Evolutionary conservation across 169 alveolate genomes (phyloP).

Genomic region (Theileria parva): DNA sequence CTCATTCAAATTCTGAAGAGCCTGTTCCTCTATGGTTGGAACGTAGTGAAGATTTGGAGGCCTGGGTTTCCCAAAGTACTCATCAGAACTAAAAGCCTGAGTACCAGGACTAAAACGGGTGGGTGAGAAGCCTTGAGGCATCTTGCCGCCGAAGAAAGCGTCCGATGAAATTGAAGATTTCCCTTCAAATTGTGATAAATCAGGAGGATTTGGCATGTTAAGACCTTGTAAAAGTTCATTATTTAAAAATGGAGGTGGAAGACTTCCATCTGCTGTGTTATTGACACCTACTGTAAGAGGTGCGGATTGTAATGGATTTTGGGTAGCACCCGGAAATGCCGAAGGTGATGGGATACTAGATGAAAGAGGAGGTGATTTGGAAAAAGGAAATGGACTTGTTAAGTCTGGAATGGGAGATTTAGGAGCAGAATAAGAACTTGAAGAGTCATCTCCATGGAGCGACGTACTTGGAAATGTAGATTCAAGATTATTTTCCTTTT

Average conservation of each 20-base stretch:
- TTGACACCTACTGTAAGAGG: background rate
- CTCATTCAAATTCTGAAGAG: constrained; percentile 71
- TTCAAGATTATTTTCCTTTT: constrained; percentile 5
- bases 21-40: constrained; percentile 71
- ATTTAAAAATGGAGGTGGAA: background rate
- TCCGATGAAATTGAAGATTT: constrained; percentile 71
- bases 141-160: constrained; percentile 67
- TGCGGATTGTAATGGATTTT: background rate
- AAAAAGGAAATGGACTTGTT: background rate
- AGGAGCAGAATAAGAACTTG: background rate
- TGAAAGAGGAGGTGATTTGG: background rate
- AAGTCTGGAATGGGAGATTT: background rate
- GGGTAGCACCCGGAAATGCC: background rate
- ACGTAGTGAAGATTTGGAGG: constrained; percentile 32
- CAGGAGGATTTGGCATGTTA: constrained; percentile 23
- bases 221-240: background rate
- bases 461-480: background rate
- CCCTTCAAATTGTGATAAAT: constrained; percentile 70
- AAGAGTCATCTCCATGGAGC: background rate
- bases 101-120: background rate
- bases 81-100: constrained; percentile 68
- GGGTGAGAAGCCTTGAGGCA: constrained; percentile 22
- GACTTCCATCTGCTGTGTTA: background rate
- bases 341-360: background rate
- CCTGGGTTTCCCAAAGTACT: constrained; percentile 71